Conservation (phyloP, 768 basidiomycete species). For the Nidularia pulvinata region DNA sequence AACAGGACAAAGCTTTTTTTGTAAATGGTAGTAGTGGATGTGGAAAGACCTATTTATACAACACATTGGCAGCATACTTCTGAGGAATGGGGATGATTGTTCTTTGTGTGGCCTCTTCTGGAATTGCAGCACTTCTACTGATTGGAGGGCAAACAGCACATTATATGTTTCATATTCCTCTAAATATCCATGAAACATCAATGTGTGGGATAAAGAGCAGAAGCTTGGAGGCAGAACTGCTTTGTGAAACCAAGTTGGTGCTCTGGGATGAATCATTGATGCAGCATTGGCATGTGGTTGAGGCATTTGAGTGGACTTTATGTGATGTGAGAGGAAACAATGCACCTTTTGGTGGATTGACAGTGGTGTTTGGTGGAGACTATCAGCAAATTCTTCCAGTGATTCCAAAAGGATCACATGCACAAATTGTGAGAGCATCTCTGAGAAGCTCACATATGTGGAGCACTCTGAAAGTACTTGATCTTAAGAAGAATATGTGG, state of each 20-base stretch:
- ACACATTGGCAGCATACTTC: slow-evolving; percentile 23
- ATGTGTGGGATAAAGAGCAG: not conserved
- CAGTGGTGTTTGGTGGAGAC: slow-evolving; percentile 47
- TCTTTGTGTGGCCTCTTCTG: slow-evolving; percentile 48
- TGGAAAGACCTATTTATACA: slow-evolving; percentile 46
- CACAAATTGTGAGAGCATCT: slow-evolving; percentile 33
- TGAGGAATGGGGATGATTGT: slow-evolving; percentile 25
- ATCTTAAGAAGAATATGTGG: slow-evolving; percentile 38
- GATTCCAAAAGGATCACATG: slow-evolving; percentile 29
- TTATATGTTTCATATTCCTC: slow-evolving; percentile 47
- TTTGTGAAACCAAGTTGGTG: not conserved
- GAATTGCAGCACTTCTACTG: slow-evolving; percentile 44
- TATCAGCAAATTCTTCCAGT: slow-evolving; percentile 48
- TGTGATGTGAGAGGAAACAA: slow-evolving; percentile 24
- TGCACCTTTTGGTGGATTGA: slow-evolving; percentile 38
- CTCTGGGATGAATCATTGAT: slow-evolving; percentile 44
- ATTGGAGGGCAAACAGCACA: slow-evolving; percentile 45
- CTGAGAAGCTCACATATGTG: slow-evolving; percentile 36
- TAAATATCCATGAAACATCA: slow-evolving; percentile 21
- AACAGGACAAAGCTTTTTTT: slow-evolving; percentile 26
- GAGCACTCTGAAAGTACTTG: slow-evolving; percentile 23
- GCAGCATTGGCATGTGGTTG: slow-evolving; percentile 30
- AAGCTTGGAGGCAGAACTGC: not conserved
- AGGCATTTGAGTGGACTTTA: slow-evolving; percentile 36
- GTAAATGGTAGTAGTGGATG: slow-evolving; percentile 40